Percentiles rank a stretch among this genome's conserved stretches.
These are phyloP conservation scores for Babesia bigemina DNA, from an alignment of 169 alveolate genomes.

Conservation along the genomic window DNA sequence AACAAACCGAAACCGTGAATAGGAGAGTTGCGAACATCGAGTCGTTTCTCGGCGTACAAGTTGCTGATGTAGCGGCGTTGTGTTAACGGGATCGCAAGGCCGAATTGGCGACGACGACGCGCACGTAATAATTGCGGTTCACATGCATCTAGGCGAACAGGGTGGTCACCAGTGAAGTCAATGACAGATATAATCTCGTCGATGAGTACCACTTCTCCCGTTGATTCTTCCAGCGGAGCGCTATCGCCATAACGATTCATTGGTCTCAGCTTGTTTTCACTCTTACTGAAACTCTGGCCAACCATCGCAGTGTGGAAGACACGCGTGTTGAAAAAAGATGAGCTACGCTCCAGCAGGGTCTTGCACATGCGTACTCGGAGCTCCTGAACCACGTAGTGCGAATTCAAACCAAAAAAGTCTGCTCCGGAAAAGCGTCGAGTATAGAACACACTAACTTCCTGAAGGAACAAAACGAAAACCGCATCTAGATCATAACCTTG, in stretches of 20 bases:
- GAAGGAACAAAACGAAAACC: constrained; percentile 8
- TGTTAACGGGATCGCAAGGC: constrained; percentile 65
- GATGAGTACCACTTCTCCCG: not conserved
- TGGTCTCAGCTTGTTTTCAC: constrained; percentile 4
- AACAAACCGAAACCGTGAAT: constrained; percentile 94
- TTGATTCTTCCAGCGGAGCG: not conserved
- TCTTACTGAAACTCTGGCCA: not conserved
- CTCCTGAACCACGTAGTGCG: constrained; percentile 50
- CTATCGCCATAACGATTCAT: constrained; percentile 12
- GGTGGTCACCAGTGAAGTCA: constrained; percentile 3
- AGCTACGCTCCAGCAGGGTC: constrained; percentile 18
- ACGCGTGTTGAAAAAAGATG: constrained; percentile 4
- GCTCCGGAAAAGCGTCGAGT: not conserved
- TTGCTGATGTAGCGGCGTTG: constrained; percentile 77
- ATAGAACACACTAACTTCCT: not conserved
- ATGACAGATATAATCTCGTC: not conserved
- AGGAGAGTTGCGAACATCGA: constrained; percentile 77
- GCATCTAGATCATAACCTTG: constrained; percentile 16
- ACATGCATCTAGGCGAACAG: not conserved
- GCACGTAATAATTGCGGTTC: not conserved
- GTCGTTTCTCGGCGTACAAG: constrained; percentile 75
- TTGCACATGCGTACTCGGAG: constrained; percentile 17
- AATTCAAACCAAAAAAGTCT: constrained; percentile 42
- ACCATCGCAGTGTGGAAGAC: constrained; percentile 5
- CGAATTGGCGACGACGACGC: constrained; percentile 32